Base-by-base conservation (phyloP, 441 rosid genomes). In the Manihot esculenta region DNA sequence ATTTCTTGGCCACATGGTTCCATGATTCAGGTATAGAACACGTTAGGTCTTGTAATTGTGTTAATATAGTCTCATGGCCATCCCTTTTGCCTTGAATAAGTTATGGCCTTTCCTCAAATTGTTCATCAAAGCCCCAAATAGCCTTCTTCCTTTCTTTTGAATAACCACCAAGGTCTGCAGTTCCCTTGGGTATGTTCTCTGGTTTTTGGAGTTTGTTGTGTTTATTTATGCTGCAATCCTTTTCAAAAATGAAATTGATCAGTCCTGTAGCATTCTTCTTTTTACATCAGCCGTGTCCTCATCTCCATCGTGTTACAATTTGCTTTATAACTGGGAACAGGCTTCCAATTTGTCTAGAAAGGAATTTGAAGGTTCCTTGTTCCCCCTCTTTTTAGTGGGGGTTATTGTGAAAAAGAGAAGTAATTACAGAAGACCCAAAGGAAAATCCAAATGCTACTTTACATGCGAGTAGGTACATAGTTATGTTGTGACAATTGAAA, bases 31-130 rank as follows among this genome's bases (percentile, higher is more conserved):
- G 80, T 82, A 84, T 72, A 74, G 84, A 78, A 80, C 74, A 56
- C 74, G 58, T 72, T 82, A 72, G 79, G 71, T 82, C 79, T 58
- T 67, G 70, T 85, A 82, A 74, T 76, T 73, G 62, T 80, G 79
- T 83, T 65, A 73, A 83, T 86, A 88, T 74, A 69, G 70, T 76
- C 82, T 73, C 64, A 4, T 41, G 84, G 83, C 86, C 83, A 69
- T 76, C 73, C 59, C 62, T 78, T 81, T 71, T 66, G 64, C 72
- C 79, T 77, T 71, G 74, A 86, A 88, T 86, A 88, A 86, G 76
- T 73, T 74, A 74, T 70, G 81, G 84, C 81, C 82, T 65, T 53
- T 53, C 41, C 38, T 56, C 76, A 76, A 77, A 79, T 74, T 12
- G 60, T 73, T 74, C 69, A 82, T 2, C 75, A 76, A 50, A 81